Base-by-base conservation (phyloP, 169 alveolate genomes). In the Eimeria maxima region DNA sequence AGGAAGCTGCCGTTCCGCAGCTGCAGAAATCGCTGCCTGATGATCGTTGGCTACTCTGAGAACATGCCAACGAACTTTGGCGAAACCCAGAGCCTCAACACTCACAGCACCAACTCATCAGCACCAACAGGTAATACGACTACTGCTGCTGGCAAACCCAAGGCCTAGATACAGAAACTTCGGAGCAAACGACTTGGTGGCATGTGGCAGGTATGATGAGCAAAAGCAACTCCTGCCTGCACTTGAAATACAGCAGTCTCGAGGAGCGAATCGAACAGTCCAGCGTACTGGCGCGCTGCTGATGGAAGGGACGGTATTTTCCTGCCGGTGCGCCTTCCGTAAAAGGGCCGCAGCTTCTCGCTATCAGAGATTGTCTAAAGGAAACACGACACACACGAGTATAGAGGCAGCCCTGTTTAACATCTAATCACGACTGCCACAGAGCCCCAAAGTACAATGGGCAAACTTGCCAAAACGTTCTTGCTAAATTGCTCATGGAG, bases 311-410 rank as follows among this genome's bases (percentile, higher is more conserved):
- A 81, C 24, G 81, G 93, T 50, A 87, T 65, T 73, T 65, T 57
- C 63, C 93, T 87, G 93, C 93, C 93, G 6, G 93, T 87, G 67
- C 93, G 93, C 67, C 93, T 57, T 27, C 93, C 93, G 80, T 87
- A 87, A 67, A 50, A 87, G 47, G 93, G 93, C 45, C 83, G 78
- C 83, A 33, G 57, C 29, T 47, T 87, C 6, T 87, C 65, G 5
- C 65, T 38, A 7, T 87, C 93, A 29, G 45, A n/a, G 27, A 42
- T 63, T 18, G 42, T 65, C 93, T 87, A 73, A 3, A 38, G 50
- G 38, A 47, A 27, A 67, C 83, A 55, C n/a, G 74, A 11, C 33
- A 29, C 53, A 55, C 29, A 27, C 14, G 53, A 8, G 11, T 27
- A 57, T 27, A 33, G 50, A 13, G 38, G 47, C 91, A 83, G 27